phyloP scores from a whole-genome alignment of 805 yeast species.

The Maudiozyma bulderi region DNA sequence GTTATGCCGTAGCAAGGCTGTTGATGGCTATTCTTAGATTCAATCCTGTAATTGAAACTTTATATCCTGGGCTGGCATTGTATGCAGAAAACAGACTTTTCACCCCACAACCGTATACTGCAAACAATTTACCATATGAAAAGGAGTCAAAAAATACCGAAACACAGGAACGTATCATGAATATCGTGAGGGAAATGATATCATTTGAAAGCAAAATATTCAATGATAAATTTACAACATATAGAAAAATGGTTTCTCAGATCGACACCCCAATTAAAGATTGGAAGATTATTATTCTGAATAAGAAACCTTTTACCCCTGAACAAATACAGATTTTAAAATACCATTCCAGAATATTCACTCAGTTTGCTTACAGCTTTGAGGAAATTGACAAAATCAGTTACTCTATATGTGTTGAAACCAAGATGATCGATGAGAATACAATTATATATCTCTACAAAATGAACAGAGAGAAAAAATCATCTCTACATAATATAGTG shows the following conservation, averaged over 20 bases:
- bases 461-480: slow-evolving; percentile 1
- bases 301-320: slow-evolving; percentile 6
- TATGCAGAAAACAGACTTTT: slow-evolving; percentile 3
- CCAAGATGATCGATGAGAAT: slow-evolving; percentile 15
- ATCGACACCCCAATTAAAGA: slow-evolving; percentile 6
- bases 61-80: slow-evolving; percentile 15
- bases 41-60: slow-evolving; percentile 8
- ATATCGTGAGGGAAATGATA: slow-evolving; percentile 6
- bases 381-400: slow-evolving; percentile 8
- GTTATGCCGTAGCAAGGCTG: slow-evolving; percentile 5
- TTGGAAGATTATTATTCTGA: slow-evolving; percentile 15
- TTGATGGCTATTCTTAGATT: slow-evolving; percentile 9
- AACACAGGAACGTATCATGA: slow-evolving; percentile 1
- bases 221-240: slow-evolving; percentile 6
- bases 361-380: slow-evolving; percentile 13
- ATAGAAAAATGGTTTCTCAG: slow-evolving; percentile 3
- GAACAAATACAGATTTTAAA: slow-evolving; percentile 9
- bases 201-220: slow-evolving; percentile 7
- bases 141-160: not conserved
- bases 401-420: slow-evolving; percentile 12
- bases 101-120: too few species aligned
- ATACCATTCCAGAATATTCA: slow-evolving; percentile 11
- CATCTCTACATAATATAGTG: not conserved
- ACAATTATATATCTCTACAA: slow-evolving; percentile 16
- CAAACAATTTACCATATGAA: not conserved